These are phyloP conservation scores for Mycena capillaripes DNA, from an alignment of 768 basidiomycete genomes.

Conservation along the genomic window DNA sequence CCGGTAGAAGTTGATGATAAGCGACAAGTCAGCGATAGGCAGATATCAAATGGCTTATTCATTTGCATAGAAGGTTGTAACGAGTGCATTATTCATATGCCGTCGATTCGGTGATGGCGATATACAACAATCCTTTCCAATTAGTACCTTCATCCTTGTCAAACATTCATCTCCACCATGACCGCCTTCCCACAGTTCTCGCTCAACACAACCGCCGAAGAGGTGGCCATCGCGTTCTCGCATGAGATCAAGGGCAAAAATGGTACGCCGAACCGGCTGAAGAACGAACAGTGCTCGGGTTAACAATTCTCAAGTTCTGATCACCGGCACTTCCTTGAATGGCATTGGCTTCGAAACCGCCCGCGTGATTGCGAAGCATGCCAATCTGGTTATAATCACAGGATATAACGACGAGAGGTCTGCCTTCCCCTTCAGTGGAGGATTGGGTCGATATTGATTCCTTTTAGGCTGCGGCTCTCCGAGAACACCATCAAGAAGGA, in stretches of 20 bases:
- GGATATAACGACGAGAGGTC: background rate
- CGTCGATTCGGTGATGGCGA: too few species aligned
- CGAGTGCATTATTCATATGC: too few species aligned
- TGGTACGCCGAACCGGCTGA: background rate
- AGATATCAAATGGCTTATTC: too few species aligned
- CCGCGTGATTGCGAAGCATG: background rate
- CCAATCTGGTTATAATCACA: background rate
- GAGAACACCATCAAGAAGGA: background rate
- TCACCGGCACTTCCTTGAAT: background rate
- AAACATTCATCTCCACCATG: too few species aligned
- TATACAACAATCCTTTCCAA: too few species aligned
- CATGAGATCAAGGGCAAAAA: background rate
- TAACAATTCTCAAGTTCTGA: background rate
- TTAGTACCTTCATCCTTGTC: too few species aligned
- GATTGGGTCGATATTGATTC: too few species aligned
- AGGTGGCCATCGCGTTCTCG: background rate
- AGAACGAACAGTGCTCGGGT: too few species aligned
- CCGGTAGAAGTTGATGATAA: too few species aligned
- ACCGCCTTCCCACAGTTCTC: too few species aligned
- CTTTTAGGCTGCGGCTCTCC: background rate
- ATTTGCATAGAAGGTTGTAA: too few species aligned
- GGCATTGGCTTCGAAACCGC: background rate
- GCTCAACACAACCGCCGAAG: background rate
- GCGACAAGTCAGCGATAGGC: too few species aligned
- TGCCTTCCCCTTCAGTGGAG: background rate